Conservation (phyloP, 2,329 filamentous ascomycete species). For the Sporothrix pallida region DNA sequence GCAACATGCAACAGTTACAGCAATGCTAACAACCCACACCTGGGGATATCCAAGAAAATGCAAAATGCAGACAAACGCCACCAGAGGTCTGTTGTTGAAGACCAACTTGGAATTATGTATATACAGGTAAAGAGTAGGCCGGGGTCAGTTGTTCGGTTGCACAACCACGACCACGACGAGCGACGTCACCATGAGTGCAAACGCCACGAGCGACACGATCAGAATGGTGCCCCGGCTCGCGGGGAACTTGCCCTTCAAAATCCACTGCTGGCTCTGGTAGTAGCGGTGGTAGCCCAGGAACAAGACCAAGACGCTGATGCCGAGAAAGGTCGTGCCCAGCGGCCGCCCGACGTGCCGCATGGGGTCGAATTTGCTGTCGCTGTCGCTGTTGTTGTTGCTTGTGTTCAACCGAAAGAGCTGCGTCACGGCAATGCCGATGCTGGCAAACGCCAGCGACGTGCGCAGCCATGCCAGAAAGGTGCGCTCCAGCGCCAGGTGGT, state of each 20-base stretch:
- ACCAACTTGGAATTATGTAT: not conserved
- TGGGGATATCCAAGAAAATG: not conserved
- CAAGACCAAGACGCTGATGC: slow-evolving; percentile 74
- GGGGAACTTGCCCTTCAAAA: slow-evolving; percentile 79
- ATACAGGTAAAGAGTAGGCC: not conserved
- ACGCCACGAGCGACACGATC: slow-evolving; percentile 68
- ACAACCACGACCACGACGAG: slow-evolving; percentile 65
- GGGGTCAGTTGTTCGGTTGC: slow-evolving; percentile 43
- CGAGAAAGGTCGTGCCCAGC: slow-evolving; percentile 77
- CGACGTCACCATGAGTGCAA: slow-evolving; percentile 65
- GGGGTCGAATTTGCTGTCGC: slow-evolving; percentile 45
- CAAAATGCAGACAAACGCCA: not conserved
- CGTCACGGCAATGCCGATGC: slow-evolving; percentile 81
- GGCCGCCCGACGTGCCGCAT: slow-evolving; percentile 73
- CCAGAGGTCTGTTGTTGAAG: not conserved
- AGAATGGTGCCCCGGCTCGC: slow-evolving; percentile 77
- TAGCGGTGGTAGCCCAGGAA: slow-evolving; percentile 80
- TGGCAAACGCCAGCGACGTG: slow-evolving; percentile 80
- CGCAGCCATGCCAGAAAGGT: slow-evolving; percentile 87
- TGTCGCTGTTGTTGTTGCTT: slow-evolving; percentile 51
- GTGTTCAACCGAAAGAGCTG: slow-evolving; percentile 85
- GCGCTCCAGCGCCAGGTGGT: slow-evolving; percentile 80
- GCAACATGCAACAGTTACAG: not conserved
- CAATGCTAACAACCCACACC: not conserved
- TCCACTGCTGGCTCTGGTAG: slow-evolving; percentile 78